Evolutionary conservation across 345 rosid species (phyloP).

Genomic region (Clausena lansium): DNA sequence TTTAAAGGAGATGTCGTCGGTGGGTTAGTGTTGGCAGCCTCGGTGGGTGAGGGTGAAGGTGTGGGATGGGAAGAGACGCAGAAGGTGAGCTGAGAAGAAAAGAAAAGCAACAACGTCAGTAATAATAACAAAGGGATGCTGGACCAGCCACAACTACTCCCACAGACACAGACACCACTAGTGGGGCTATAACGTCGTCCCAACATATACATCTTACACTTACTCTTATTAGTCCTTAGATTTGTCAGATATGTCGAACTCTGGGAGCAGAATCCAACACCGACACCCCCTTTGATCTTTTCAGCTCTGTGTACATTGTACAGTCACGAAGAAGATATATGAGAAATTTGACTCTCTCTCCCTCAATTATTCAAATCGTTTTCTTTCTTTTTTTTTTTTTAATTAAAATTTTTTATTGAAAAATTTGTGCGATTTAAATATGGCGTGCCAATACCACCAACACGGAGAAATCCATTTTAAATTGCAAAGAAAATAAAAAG

Average conservation of each 20-base stretch:
- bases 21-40: not conserved
- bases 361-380: not conserved
- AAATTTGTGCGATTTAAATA: not conserved
- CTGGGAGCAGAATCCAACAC: conserved; percentile 5
- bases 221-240: not conserved
- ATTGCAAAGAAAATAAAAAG: not conserved
- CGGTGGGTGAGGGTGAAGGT: conserved; percentile 17
- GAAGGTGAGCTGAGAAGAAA: conserved; percentile 24
- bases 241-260: not conserved
- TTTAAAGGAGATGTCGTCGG: conserved; percentile 33
- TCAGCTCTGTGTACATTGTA: not conserved
- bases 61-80: conserved; percentile 23
- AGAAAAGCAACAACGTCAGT: not conserved
- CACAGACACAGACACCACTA: conserved; percentile 25
- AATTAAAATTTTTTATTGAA: not conserved
- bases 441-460: not conserved
- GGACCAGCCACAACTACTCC: not conserved
- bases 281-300: not conserved
- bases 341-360: not conserved
- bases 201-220: not conserved
- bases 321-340: not conserved
- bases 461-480: not conserved
- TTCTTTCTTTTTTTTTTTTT: not conserved
- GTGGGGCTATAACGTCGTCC: not conserved
- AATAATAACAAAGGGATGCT: conserved; percentile 15